Evolutionary conservation across 345 rosid genomes (phyloP).

Genomic region (Syzygium grande): DNA sequence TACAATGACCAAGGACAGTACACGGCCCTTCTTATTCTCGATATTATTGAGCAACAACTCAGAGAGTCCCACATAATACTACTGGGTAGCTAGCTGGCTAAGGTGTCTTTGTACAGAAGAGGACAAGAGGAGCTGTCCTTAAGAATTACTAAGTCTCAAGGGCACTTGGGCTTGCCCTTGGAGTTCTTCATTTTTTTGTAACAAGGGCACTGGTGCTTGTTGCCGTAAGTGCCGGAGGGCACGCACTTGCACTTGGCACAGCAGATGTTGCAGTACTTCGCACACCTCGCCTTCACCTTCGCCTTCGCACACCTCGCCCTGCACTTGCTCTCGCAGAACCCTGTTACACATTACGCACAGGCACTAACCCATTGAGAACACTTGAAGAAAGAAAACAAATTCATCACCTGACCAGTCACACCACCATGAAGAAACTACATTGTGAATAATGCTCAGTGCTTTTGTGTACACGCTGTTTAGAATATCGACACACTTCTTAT

Average conservation of each 20-base stretch:
- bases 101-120: not conserved
- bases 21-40: not conserved
- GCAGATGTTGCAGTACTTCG: constrained; percentile 38
- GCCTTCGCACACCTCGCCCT: constrained; percentile 29
- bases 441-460: not conserved
- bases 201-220: constrained; percentile 43
- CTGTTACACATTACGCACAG: not conserved
- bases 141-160: constrained; percentile 4
- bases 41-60: not conserved
- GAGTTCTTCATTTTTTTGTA: constrained; percentile 26
- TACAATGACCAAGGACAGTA: not conserved
- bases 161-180: constrained; percentile 36
- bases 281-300: constrained; percentile 21
- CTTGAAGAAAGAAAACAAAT: not conserved
- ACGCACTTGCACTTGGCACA: constrained; percentile 47
- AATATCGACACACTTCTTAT: too few species aligned
- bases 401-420: not conserved
- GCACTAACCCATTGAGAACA: not conserved
- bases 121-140: not conserved
- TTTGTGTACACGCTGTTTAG: not conserved
- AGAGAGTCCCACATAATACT: not conserved
- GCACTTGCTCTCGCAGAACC: constrained; percentile 15
- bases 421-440: not conserved
- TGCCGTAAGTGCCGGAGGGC: constrained; percentile 42
- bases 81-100: not conserved